Conservation (phyloP, 306 rosid genomes). For the Trifolium dubium region DNA sequence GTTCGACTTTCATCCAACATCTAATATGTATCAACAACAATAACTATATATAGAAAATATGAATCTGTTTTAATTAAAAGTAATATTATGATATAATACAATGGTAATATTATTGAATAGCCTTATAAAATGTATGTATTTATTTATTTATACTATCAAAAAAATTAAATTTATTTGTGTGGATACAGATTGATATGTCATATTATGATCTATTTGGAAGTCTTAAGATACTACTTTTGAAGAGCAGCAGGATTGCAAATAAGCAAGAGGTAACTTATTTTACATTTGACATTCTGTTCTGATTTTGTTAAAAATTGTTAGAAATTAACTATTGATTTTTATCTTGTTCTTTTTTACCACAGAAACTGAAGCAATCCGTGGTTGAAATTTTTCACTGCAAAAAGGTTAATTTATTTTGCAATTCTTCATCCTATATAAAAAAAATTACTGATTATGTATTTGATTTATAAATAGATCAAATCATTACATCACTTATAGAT, state of each 20-base stretch:
- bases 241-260: slow-evolving; percentile 56
- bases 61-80: too few species aligned
- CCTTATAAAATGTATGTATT: not conserved
- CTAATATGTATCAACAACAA: too few species aligned
- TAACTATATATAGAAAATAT: too few species aligned
- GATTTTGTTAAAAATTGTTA: not conserved
- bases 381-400: slow-evolving; percentile 71
- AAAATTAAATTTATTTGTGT: not conserved
- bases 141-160: not conserved
- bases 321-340: slow-evolving; percentile 11
- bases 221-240: slow-evolving; percentile 74
- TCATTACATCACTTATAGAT: too few species aligned
- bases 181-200: slow-evolving; percentile 77
- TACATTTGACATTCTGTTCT: slow-evolving; percentile 14
- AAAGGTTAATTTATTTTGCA: slow-evolving; percentile 56
- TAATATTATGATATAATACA: too few species aligned
- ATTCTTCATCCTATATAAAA: not conserved
- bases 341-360: slow-evolving; percentile 43
- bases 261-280: slow-evolving; percentile 73
- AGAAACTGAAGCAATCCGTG: slow-evolving; percentile 71
- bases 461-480: too few species aligned
- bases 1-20: too few species aligned
- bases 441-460: too few species aligned
- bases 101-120: not conserved
- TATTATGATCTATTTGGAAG: slow-evolving; percentile 86